Conservation (phyloP, 495 filamentous ascomycete genomes). For the Achaetomiella virescens region DNA sequence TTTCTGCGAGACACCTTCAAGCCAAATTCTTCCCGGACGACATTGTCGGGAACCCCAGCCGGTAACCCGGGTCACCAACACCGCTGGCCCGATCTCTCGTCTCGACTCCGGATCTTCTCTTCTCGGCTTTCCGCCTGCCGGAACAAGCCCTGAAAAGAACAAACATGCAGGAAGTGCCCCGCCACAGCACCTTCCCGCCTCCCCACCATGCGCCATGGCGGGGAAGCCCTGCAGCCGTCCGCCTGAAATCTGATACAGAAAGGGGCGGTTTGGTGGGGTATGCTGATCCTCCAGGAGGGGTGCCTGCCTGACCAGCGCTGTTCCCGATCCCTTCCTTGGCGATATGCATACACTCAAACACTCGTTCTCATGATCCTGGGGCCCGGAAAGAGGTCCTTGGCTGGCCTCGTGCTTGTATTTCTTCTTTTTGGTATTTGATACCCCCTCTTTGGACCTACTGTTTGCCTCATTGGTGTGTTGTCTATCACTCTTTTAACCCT, state of each 20-base stretch:
- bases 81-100: no score
- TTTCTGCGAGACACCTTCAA: no score
- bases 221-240: background rate
- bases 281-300: background rate
- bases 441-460: no score
- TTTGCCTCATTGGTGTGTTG: background rate
- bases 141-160: no score
- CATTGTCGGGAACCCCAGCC: no score
- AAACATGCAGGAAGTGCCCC: background rate
- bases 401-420: background rate
- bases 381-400: background rate
- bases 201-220: background rate
- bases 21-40: no score
- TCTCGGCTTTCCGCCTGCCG: no score
- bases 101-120: no score
- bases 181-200: background rate
- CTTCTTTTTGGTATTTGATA: background rate
- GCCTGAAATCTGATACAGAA: background rate
- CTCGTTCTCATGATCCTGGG: background rate
- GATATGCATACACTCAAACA: background rate
- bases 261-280: background rate
- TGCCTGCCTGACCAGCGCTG: background rate
- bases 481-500: background rate
- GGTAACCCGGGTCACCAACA: no score
- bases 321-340: slow-evolving; percentile 1